Evolutionary conservation across 2,329 filamentous ascomycete genomes (phyloP).

Genomic region (Elsinoe arachidis): DNA sequence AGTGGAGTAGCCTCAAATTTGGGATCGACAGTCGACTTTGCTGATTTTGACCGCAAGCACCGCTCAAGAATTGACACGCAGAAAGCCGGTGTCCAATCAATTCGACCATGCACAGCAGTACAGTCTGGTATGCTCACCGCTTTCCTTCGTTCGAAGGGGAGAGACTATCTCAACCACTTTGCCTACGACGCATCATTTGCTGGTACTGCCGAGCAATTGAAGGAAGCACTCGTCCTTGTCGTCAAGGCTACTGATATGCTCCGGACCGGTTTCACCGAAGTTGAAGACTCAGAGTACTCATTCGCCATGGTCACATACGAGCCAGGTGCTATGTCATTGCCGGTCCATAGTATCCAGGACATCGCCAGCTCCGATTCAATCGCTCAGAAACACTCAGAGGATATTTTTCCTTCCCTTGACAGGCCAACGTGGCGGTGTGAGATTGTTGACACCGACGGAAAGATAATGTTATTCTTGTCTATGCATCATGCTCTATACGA

Average conservation of each 20-base stretch:
- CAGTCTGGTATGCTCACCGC: conserved; percentile 74
- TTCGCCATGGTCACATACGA: conserved; percentile 68
- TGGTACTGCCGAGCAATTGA: conserved; percentile 37
- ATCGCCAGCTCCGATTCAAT: background rate
- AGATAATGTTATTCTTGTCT: conserved; percentile 38
- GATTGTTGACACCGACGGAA: conserved; percentile 31
- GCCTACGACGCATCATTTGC: conserved; percentile 42
- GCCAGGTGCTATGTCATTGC: conserved; percentile 15
- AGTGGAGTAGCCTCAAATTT: conserved; percentile 13
- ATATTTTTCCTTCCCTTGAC: conserved; percentile 40
- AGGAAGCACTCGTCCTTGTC: conserved; percentile 51
- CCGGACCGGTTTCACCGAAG: conserved; percentile 60
- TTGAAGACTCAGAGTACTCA: conserved; percentile 50
- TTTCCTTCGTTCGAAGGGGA: conserved; percentile 58
- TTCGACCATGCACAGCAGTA: conserved; percentile 70
- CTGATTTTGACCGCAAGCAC: conserved; percentile 41
- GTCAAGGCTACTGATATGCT: conserved; percentile 58
- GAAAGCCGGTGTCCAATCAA: conserved; percentile 39
- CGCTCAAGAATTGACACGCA: conserved; percentile 26
- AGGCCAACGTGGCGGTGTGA: conserved; percentile 56
- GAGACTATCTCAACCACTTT: conserved; percentile 68
- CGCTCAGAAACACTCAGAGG: conserved; percentile 6
- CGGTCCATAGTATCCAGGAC: conserved; percentile 13
- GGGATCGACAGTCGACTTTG: conserved; percentile 37
- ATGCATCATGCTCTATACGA: conserved; percentile 83